These are phyloP conservation scores for Rhynchosporium secalis DNA, from an alignment of 2,329 filamentous ascomycete genomes.

Conservation along the genomic window DNA sequence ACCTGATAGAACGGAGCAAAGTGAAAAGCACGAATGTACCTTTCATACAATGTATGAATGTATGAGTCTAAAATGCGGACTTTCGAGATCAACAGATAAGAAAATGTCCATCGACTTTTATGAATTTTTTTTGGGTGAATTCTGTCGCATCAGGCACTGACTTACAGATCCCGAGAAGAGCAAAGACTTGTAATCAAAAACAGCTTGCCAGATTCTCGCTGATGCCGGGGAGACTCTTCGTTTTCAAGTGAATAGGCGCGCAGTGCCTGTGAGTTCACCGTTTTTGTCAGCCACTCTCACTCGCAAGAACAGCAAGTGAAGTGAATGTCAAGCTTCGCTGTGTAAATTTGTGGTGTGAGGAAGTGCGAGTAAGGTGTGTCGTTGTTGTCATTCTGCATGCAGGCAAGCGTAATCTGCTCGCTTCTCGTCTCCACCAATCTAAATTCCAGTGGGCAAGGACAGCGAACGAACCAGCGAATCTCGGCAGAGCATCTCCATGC, in stretches of 20 bases:
- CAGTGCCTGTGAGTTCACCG: slow-evolving; percentile 16
- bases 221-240: not conserved
- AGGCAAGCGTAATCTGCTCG: slow-evolving; percentile 15
- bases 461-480: not conserved
- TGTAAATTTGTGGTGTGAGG: slow-evolving; percentile 3
- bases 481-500: slow-evolving; percentile 17
- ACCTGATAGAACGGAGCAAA: not conserved
- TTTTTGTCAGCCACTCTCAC: slow-evolving; percentile 18
- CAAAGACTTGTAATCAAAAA: not conserved
- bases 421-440: not conserved
- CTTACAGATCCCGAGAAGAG: not conserved
- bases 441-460: not conserved
- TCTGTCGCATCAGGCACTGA: not conserved
- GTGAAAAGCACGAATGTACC: not conserved
- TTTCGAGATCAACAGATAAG: not conserved
- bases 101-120: not conserved
- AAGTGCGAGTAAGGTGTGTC: not conserved
- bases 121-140: not conserved
- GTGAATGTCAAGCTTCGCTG: slow-evolving; percentile 21
- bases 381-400: slow-evolving; percentile 24
- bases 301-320: not conserved
- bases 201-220: not conserved
- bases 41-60: not conserved
- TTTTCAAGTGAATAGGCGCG: slow-evolving; percentile 13
- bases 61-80: not conserved